Percentiles rank a stretch among this genome's conserved stretches.
Evolutionary conservation across 1,284 basidiomycete genomes (phyloP).

Genomic region (Gomphus bonarii): DNA sequence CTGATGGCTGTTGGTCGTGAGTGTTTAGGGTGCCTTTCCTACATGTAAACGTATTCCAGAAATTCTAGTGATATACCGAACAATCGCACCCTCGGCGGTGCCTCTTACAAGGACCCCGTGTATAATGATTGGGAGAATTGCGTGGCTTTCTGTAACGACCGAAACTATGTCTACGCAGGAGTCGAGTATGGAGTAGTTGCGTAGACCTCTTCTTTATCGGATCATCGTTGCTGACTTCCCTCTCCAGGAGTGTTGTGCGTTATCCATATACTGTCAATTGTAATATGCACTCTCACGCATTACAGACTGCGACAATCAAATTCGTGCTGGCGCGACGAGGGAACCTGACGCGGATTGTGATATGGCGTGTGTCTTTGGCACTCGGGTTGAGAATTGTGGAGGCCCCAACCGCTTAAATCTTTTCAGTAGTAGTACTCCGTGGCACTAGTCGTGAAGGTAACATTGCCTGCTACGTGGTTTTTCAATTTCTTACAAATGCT

Average conservation of each 20-base stretch:
- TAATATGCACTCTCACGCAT: background rate
- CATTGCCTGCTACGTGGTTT: too few species aligned
- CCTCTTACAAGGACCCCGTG: background rate
- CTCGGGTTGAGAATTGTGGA: background rate
- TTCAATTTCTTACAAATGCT: too few species aligned
- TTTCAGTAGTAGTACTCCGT: background rate
- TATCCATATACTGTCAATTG: background rate
- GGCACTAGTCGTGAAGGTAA: background rate
- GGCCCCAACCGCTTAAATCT: background rate
- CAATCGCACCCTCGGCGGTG: background rate
- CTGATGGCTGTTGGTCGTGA: background rate
- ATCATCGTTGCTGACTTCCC: background rate
- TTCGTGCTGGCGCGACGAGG: background rate
- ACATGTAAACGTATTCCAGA: background rate
- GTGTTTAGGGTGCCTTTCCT: background rate
- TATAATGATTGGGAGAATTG: background rate
- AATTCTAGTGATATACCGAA: background rate
- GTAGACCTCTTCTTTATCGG: background rate
- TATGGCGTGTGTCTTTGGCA: background rate
- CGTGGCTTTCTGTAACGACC: background rate
- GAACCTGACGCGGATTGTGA: background rate
- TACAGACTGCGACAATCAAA: background rate
- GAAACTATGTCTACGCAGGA: background rate
- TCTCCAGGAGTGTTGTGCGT: background rate
- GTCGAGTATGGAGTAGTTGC: background rate